Evolutionary conservation across 345 rosid species (phyloP), one percentile per base, ranked within the genome.

Genomic region (Passiflora organensis): DNA sequence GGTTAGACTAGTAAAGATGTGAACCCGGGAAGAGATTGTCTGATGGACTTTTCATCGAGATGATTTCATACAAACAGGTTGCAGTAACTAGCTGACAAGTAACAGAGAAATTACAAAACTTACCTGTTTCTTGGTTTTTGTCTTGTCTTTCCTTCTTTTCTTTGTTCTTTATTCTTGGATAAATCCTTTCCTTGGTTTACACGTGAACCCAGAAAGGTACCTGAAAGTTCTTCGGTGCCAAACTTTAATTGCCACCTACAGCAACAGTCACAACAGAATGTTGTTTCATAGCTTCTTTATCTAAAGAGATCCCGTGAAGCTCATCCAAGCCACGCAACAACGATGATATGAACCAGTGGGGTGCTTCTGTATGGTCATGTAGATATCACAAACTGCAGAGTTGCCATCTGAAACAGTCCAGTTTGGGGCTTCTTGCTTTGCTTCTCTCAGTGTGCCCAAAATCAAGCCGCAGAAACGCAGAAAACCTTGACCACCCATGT

Each of bases 401-500:
- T 23, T 21, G 13, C 8, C n/a, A 22, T 13, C 50, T 46, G 23
- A 46, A 19, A 17, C 1, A 51, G n/a, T 51, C 22, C 56, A 36
- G 19, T 52, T 25, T 20, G 18, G 5, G 8, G 56, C 5, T 20
- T 28, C 22, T 2, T 2, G 21, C 25, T 13, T 14, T n/a, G n/a
- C n/a, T n/a, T 17, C 32, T 21, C n/a, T 25, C 18, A 43, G 17
- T 17, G 25, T 11, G 19, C 58, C 71, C 34, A 64, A 58, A 53
- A 68, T 61, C 41, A 61, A 60, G 68, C 52, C 68, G 58, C 56
- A n/a, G 6, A 19, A 28, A 28, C 34, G 34, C 34, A 28, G 34
- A 28, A 28, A 28, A 28, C 34, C 34, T 8, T 28, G 5, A 28
- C 3, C 3, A 28, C 34, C 34, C 34, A 28, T 28, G 34, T 28